These are phyloP conservation scores for Haematococcus lacustris DNA, from an alignment of 139 green algal species.

Conservation along the genomic window DNA sequence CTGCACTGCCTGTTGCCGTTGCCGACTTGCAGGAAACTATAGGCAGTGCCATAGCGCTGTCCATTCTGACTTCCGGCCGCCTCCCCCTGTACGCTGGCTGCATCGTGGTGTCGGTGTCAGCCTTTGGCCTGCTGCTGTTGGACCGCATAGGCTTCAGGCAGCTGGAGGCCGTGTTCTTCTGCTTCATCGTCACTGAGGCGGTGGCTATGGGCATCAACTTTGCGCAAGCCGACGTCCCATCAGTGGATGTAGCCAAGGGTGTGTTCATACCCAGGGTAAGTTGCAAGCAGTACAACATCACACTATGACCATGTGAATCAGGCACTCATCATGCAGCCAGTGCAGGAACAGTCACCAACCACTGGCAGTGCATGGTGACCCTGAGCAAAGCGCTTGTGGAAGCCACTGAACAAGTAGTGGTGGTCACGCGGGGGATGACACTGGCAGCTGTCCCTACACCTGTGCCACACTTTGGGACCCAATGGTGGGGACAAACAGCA, in stretches of 20 bases:
- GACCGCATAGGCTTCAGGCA: slow-evolving; percentile 27
- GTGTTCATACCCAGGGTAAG: slow-evolving; percentile 41
- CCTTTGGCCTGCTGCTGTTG: slow-evolving; percentile 51
- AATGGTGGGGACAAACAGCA: no score
- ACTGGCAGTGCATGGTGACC: no score
- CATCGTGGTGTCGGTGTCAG: slow-evolving; percentile 26
- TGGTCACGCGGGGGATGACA: no score
- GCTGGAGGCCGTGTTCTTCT: slow-evolving; percentile 69
- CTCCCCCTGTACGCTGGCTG: slow-evolving; percentile 55
- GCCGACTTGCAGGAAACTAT: slow-evolving; percentile 51
- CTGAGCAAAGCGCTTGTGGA: no score
- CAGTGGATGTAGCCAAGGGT: slow-evolving; percentile 33
- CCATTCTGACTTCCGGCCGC: slow-evolving; percentile 48
- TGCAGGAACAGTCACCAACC: no score
- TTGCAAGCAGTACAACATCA: no score
- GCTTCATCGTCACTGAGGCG: slow-evolving; percentile 34
- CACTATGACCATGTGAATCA: no score
- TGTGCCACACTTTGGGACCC: no score
- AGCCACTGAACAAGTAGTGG: no score
- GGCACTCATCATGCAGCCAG: no score
- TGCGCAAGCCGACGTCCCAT: slow-evolving; percentile 12
- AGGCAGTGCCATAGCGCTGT: slow-evolving; percentile 64
- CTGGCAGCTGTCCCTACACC: no score
- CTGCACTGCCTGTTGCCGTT: neutral
- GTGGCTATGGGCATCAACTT: slow-evolving; percentile 25